These are phyloP conservation scores for Cytospora leucostoma DNA, from an alignment of 2,329 filamentous ascomycete species.

Conservation along the genomic window DNA sequence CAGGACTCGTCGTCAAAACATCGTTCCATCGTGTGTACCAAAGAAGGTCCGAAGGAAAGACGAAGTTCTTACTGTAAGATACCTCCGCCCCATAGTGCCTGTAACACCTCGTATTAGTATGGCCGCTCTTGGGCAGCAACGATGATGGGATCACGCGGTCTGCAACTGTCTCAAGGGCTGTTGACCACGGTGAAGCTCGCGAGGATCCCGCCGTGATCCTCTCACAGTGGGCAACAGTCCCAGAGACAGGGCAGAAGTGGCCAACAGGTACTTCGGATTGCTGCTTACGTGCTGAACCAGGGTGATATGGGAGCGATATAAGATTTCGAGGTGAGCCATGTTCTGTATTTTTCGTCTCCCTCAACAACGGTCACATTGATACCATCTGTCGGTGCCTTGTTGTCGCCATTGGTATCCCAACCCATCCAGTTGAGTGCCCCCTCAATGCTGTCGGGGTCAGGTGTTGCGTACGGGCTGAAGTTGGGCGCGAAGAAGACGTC, in stretches of 20 bases:
- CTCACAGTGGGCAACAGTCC: neutral
- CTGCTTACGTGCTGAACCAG: conserved; percentile 25
- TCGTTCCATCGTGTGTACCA: conserved; percentile 28
- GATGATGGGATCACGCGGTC: neutral
- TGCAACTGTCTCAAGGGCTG: neutral
- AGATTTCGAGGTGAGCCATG: conserved; percentile 37
- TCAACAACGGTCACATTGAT: conserved; percentile 43
- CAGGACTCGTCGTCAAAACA: conserved; percentile 17
- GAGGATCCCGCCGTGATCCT: neutral
- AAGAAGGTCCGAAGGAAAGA: conserved; percentile 26
- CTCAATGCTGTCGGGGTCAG: conserved; percentile 42
- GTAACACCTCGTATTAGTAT: neutral
- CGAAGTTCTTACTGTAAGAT: conserved; percentile 27
- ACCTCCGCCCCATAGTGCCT: conserved; percentile 26
- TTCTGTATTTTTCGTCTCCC: conserved; percentile 39
- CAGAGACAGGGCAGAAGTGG: neutral
- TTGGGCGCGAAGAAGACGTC: conserved; percentile 53
- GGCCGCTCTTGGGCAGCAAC: neutral
- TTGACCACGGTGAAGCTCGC: neutral
- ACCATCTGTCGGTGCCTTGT: conserved; percentile 49
- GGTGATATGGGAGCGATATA: conserved; percentile 30
- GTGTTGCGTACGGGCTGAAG: conserved; percentile 45
- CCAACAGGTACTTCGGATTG: neutral
- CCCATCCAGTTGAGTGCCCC: conserved; percentile 43
- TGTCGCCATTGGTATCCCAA: conserved; percentile 49